Conservation (phyloP, 805 yeast species). For the Saccharomycopsis sp. region DNA sequence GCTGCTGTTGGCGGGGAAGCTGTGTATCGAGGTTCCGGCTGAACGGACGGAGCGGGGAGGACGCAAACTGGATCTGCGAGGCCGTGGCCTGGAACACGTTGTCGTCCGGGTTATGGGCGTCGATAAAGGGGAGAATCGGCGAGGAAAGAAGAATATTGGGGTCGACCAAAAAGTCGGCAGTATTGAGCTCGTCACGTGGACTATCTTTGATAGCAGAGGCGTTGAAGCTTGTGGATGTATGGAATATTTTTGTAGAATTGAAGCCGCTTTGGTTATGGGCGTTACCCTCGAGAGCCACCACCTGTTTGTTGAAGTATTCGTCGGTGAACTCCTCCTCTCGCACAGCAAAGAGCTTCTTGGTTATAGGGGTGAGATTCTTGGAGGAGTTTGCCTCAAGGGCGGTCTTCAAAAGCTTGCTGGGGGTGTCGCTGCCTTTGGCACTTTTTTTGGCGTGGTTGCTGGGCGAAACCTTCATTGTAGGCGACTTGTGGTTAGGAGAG, state of each 20-base stretch:
- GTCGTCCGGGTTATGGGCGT: not conserved
- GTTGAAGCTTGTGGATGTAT: slow-evolving; percentile 15
- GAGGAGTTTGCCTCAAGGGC: not conserved
- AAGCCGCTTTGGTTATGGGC: slow-evolving; percentile 25
- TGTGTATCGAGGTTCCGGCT: not conserved
- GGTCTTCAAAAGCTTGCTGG: not conserved
- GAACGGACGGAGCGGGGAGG: not conserved
- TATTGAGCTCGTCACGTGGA: slow-evolving; percentile 20
- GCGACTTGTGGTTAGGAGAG: slow-evolving; percentile 23
- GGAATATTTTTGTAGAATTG: slow-evolving; percentile 27
- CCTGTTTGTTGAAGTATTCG: slow-evolving; percentile 21
- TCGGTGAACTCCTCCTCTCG: not conserved
- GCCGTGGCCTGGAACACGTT: not conserved
- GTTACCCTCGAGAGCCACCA: slow-evolving; percentile 21
- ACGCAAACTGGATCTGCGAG: not conserved
- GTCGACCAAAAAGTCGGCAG: slow-evolving; percentile 17
- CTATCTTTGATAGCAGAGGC: slow-evolving; percentile 1
- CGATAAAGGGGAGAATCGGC: slow-evolving; percentile 1
- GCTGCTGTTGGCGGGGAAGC: not conserved
- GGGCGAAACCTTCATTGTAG: slow-evolving; percentile 25
- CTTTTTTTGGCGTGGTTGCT: slow-evolving; percentile 5
- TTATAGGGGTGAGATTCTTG: slow-evolving; percentile 14
- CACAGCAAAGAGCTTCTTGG: slow-evolving; percentile 16
- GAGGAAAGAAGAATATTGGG: slow-evolving; percentile 12
- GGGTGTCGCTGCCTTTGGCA: not conserved